Base-by-base conservation (phyloP, 768 basidiomycete species). In the Mrakia blollopis region DNA sequence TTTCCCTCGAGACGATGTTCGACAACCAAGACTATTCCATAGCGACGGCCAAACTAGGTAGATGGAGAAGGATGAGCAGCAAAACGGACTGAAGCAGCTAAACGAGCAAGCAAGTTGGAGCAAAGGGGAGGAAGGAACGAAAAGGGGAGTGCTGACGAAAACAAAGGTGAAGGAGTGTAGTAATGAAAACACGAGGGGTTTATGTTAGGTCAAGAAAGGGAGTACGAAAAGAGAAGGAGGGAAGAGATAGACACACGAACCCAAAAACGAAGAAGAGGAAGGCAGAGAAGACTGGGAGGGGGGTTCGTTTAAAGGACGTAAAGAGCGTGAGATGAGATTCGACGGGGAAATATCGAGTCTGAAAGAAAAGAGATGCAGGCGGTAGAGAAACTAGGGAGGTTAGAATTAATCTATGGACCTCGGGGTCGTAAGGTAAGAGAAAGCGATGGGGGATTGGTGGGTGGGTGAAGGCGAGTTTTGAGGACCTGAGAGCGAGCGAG, bases 251-350 rank as follows among this genome's bases (percentile, higher is more conserved):
- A 57, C 57, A 57, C 23, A 57, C 57, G 57, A 57, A 57, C 57
- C 57, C 57, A 57, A 57, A n/a, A 57, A 57, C 25, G 25, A n/a
- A 14, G 28, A 25, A 28, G 11, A 6, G 28, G 57, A 57, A 28
- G 57, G 23, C 25, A 13, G 25, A 25, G 28, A 57, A 57, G 76
- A 74, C 23, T 54, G 68, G 8, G 76, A 30, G 75, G 44, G 75
- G 75, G 78, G n/a, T 76, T 74, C 23, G 73, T 41, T 8, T 14
- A 79, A 47, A 35, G 77, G 57, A 25, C 32, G 77, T 60, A 32
- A 68, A 74, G 62, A 86, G 85, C 7, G 91, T 88, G 14, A 93
- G 87, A 37, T 85, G 78, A 9, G 87, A 85, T 80, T 91, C 91
- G 30, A 87, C 85, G 11, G 88, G 88, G 84, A 81, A 50, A n/a